Base-by-base conservation (phyloP, 441 rosid genomes). In the Bruguiera hainesii region DNA sequence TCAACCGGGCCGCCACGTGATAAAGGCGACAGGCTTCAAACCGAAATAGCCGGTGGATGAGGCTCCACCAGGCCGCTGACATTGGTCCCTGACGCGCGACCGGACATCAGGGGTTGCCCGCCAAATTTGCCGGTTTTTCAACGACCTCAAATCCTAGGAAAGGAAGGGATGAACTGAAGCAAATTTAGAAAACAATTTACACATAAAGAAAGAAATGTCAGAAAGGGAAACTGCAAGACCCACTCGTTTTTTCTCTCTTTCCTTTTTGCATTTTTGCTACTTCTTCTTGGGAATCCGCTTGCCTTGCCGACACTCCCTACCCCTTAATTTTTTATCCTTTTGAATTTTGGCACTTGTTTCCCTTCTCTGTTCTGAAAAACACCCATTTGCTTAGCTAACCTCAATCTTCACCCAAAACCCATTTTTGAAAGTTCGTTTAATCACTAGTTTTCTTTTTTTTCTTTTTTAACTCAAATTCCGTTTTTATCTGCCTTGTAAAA, bases 81-180 rank as follows among this genome's bases (percentile, higher is more conserved):
- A 30, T 51, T 57, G 71, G 73, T 66, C 64, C 64, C 63, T 64
- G 20, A 67, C 73, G 70, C 73, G 70, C 64, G 64, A 73, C 87
- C 83, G 76, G 76, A 53, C 56, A 73, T 73, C 80, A 58, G 56
- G 80, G 69, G 80, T 73, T 84, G 81, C 83, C 83, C 89, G 86
- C 84, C 72, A 82, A 83, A 63, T 61, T 66, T 77, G 80, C 80
- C 71, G 60, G 71, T 78, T 75, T 69, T 70, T 73, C 13, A 82
- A 85, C 89, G 7, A 73, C 76, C 79, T 65, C 64, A 46, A 66
- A 71, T 20, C 3, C 61, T 3, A 11, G 48, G 48, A 42, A 3
- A 26, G 58, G 18, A 51, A 26, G 19, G 1, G 60, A 29, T 7
- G 19, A 37, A 18, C 21, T 39, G 28, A 28, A 58, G 30, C 2